A percentile compares a stretch with the other conserved stretches of the same genome.
phyloP scores from a whole-genome alignment of 1,139 yeast genomes.

The Entelexis paramagnoliae region DNA sequence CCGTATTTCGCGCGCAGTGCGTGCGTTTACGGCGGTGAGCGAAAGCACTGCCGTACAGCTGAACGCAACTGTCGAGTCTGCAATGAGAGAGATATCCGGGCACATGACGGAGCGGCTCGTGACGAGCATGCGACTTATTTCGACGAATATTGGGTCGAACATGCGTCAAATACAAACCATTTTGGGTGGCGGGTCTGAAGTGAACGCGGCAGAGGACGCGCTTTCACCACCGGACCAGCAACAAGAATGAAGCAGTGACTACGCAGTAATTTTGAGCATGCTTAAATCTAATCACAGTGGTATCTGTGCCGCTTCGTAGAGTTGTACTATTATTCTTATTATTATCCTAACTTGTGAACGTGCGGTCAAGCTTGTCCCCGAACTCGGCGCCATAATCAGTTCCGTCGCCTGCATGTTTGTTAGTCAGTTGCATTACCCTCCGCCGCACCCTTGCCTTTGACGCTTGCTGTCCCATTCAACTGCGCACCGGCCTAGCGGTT shows the following conservation, averaged over 20 bases:
- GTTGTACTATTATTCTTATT: no score
- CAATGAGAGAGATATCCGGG: not conserved
- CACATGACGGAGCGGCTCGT: not conserved
- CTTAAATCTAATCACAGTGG: no score
- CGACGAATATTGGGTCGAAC: not conserved
- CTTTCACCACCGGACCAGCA: no score
- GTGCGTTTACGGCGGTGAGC: not conserved
- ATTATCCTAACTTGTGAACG: no score
- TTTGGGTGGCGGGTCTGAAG: not conserved
- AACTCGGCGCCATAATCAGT: no score
- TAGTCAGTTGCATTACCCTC: not conserved
- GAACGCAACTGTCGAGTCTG: not conserved
- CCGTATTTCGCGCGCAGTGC: not conserved
- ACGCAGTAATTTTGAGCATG: no score
- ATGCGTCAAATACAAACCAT: slow-evolving; percentile 1
- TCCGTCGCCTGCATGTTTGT: not conserved
- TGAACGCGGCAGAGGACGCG: not conserved
- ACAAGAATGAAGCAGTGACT: not conserved
- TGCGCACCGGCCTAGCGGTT: not conserved
- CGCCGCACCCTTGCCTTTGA: not conserved
- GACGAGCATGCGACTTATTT: not conserved
- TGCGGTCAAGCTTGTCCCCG: no score
- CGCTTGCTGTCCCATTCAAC: not conserved
- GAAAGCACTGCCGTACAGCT: not conserved
- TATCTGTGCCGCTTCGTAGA: no score